Base-by-base conservation (phyloP, 495 filamentous ascomycete genomes). In the Aspergillus sparsus region DNA sequence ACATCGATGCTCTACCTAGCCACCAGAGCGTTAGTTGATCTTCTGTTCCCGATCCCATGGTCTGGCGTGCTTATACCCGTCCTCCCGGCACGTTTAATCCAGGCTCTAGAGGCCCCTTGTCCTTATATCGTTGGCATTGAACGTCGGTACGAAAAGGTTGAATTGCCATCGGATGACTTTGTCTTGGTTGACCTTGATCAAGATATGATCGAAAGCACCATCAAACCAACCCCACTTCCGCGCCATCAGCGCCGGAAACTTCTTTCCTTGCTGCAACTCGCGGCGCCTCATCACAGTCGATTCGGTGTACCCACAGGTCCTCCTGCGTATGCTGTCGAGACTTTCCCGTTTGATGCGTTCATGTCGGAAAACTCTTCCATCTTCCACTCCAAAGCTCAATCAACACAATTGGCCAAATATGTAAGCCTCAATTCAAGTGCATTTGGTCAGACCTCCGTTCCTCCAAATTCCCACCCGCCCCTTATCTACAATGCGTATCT, bases 51-150 rank as follows among this genome's bases (percentile, higher is more conserved):
- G 2, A 74, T 97, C 49, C 87, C 89, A 49, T 98, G 94, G 93
- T 82, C 89, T 15, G 92, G 92, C 63, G 91, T 98, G 44, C 89
- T 95, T 64, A 97, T 98, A 57, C 93, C 93, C 9, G 84, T 98
- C 41, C 80, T 98, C 21, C 93, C 93, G 21, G 92, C 91, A 15
- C 85, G 93, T 34, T 77, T 98, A 37, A 79, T 98, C 13, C 91
- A 93, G 56, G 92, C 91, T 7, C 80, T 98, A 16, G 93, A 98
- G 67, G 94, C 94, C 1, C 94, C 94, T 15, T 98, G 94, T 62
- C 94, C 94, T 0, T 98, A 97, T 67, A 97, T 98, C 59, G 90
- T 97, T 16, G 94, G 94, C 46, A 90, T 98, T 41, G 94, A 98
- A 72, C 83, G 91, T 54, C 85, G 94, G 42, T 98, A 97, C 73